These are phyloP conservation scores for Clavaria fumosa DNA, from an alignment of 768 basidiomycete species.

Conservation along the genomic window DNA sequence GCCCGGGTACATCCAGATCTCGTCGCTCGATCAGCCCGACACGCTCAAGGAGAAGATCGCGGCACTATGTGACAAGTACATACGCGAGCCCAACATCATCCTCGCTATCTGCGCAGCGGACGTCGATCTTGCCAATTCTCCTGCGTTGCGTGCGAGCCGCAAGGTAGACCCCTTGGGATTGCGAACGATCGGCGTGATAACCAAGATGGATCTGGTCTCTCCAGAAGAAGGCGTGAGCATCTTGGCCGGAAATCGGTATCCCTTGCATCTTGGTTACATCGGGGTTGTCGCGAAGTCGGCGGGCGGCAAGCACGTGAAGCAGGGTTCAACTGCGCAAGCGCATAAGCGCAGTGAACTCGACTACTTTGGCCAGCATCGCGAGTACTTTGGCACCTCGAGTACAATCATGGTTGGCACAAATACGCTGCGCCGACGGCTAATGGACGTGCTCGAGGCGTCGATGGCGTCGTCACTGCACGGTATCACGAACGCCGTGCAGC, in stretches of 20 bases:
- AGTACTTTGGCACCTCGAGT: constrained; percentile 43
- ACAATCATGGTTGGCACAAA: constrained; percentile 83
- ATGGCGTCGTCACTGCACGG: constrained; percentile 94
- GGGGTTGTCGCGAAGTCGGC: constrained; percentile 85
- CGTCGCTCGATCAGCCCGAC: constrained; percentile 92
- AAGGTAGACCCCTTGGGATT: constrained; percentile 90
- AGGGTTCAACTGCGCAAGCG: constrained; percentile 33
- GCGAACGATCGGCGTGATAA: constrained; percentile 93
- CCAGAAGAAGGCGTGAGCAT: constrained; percentile 72
- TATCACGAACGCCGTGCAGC: constrained; percentile 93
- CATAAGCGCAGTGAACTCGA: constrained; percentile 45
- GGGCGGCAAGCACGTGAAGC: constrained; percentile 35
- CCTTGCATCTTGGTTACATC: constrained; percentile 93
- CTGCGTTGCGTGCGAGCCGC: constrained; percentile 83
- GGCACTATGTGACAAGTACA: constrained; percentile 84
- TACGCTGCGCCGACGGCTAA: constrained; percentile 76
- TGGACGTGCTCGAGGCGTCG: constrained; percentile 95
- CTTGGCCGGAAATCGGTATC: constrained; percentile 81
- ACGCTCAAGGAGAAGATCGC: constrained; percentile 87
- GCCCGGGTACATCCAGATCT: constrained; percentile 92
- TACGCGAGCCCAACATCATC: constrained; percentile 98
- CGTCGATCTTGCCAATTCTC: constrained; percentile 96
- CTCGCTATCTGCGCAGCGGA: constrained; percentile 98
- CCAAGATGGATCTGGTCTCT: constrained; percentile 96
- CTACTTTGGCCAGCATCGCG: constrained; percentile 49